Base-by-base conservation (phyloP, 2,329 filamentous ascomycete species). In the Colletotrichum costaricense region DNA sequence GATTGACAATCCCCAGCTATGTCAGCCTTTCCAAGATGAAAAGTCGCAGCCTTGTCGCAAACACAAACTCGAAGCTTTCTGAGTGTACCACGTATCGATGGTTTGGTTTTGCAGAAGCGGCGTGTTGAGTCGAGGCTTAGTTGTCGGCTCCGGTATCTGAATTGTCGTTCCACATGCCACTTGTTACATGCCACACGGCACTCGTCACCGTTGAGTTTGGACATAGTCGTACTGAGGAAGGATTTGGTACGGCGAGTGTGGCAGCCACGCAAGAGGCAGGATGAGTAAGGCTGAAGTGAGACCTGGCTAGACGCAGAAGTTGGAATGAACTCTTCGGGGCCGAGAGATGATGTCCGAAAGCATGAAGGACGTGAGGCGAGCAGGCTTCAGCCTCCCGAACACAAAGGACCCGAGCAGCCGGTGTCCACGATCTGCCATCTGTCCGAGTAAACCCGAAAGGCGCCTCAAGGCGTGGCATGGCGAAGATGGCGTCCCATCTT, bases 231-330 rank as follows among this genome's bases (percentile, higher is more conserved):
- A 56, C 33, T 16, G 16, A 60, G 26, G 5, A 26, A 35, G 67
- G 56, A 46, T 52, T 63, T 68, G 52, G 26, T 63, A 22, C 57
- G 28, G 57, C 22, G 49, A 57, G 22, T 68, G 69, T 63, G 64
- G 52, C 69, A 72, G 64, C 69, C 64, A 54, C 69, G 49, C 64
- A 72, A 49, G 57, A 16, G 49, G 49, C 16, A 33, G 57, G 63
- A 54, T 57, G 49, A 58, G 35, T 63, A 68, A 72, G 69, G 69
- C 64, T 68, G 64, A 58, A 63, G 35, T 68, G 49, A 72, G 64
- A 63, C 69, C 35, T 57, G 22, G 57, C 22, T 12, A 22, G 57
- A 54, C 49, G 49, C 65, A 38, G 57, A 38, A 54, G 26, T 63
- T 72, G 26, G 49, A 72, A 68, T 30, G 58, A 72, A 68, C 58